Conservation (phyloP, 2,329 filamentous ascomycete species). For the Ilyonectria robusta region DNA sequence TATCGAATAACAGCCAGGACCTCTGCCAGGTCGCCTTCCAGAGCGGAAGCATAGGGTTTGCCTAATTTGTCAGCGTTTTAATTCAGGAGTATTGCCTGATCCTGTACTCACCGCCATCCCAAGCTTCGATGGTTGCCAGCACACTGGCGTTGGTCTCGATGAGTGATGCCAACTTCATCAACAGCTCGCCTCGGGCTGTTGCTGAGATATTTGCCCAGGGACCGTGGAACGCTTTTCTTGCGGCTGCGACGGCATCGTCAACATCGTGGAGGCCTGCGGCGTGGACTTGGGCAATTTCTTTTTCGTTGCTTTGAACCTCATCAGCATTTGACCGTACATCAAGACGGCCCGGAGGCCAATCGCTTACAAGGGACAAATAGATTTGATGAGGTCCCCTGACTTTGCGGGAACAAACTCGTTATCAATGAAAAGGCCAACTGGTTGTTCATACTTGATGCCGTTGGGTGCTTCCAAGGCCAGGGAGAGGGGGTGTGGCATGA, state of each 20-base stretch:
- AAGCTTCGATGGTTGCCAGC: not conserved
- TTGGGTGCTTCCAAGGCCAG: not conserved
- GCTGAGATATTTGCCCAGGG: not conserved
- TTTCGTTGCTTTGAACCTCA: not conserved
- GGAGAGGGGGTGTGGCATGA: no score
- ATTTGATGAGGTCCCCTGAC: not conserved
- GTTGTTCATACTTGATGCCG: slow-evolving; percentile 20
- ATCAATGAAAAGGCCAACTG: slow-evolving; percentile 29
- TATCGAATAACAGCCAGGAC: not conserved
- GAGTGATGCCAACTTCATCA: not conserved
- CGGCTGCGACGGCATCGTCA: slow-evolving; percentile 6
- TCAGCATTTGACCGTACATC: not conserved
- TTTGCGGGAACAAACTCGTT: slow-evolving; percentile 9
- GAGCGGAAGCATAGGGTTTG: not conserved
- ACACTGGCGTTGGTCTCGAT: not conserved
- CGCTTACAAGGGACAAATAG: not conserved
- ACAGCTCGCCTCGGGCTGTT: not conserved
- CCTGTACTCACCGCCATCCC: not conserved
- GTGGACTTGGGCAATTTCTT: not conserved
- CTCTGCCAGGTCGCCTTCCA: not conserved
- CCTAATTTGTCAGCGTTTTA: not conserved
- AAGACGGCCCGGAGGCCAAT: no score
- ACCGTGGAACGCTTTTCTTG: not conserved
- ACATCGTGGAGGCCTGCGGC: slow-evolving; percentile 5
- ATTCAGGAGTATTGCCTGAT: no score